Conservation (phyloP, 345 rosid genomes). For the Euphorbia pulcherrima region DNA sequence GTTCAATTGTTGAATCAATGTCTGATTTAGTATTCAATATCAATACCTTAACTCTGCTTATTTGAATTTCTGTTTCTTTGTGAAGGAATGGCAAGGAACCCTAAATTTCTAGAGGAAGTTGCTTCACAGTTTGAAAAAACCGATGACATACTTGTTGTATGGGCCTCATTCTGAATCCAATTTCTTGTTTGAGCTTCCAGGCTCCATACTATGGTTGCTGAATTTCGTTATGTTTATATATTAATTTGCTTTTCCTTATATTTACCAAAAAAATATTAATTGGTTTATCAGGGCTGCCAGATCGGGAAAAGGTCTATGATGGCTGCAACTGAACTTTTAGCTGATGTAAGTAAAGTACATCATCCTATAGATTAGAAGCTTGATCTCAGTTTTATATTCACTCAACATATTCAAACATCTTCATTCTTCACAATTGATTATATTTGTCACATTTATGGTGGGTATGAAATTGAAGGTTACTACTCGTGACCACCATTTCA, state of each 20-base stretch:
- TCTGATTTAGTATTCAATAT: neutral
- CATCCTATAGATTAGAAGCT: neutral
- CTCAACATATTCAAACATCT: neutral
- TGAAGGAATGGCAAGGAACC: constrained; percentile 70
- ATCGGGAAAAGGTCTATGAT: constrained; percentile 61
- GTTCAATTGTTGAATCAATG: neutral
- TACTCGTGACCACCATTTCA: neutral
- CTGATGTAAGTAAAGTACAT: constrained; percentile 60
- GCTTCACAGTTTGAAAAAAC: constrained; percentile 52
- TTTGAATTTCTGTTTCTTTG: constrained; percentile 1
- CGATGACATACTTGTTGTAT: constrained; percentile 77
- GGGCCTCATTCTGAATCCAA: constrained; percentile 18
- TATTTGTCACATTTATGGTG: neutral
- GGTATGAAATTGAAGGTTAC: neutral
- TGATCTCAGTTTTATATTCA: neutral
- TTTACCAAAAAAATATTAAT: no score
- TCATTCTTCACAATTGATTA: no score
- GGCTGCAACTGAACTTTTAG: constrained; percentile 75
- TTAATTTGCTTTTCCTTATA: neutral
- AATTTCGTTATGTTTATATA: no score
- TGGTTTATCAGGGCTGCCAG: constrained; percentile 63
- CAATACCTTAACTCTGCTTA: neutral
- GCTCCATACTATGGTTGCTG: neutral
- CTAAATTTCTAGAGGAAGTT: constrained; percentile 57
- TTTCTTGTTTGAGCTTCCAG: neutral